Percentiles rank a stretch among this genome's conserved stretches.
These are phyloP conservation scores for Mycena metata DNA, from an alignment of 768 basidiomycete genomes.

Conservation along the genomic window DNA sequence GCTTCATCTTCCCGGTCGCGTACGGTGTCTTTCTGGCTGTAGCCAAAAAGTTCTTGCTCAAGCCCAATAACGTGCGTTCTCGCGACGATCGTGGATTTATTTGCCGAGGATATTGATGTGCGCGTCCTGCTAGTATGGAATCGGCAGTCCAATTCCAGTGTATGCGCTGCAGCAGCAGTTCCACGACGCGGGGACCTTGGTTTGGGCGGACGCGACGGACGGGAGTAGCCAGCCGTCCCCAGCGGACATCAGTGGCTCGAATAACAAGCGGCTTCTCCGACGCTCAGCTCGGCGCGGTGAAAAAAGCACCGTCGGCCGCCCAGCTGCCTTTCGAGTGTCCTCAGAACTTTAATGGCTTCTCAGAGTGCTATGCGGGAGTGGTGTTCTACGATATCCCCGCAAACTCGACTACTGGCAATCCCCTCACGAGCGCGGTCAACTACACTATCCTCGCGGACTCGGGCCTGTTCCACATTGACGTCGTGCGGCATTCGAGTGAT, in stretches of 20 bases:
- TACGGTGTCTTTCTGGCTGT: constrained; percentile 77
- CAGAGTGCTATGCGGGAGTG: constrained; percentile 78
- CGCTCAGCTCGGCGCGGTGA: constrained; percentile 62
- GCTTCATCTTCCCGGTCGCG: constrained; percentile 73
- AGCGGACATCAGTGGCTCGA: constrained; percentile 68
- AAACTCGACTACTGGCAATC: constrained; percentile 38
- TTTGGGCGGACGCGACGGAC: constrained; percentile 80
- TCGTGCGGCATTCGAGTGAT: constrained; percentile 74
- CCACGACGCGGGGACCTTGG: constrained; percentile 58
- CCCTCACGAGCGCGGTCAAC: constrained; percentile 51
- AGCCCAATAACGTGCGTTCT: constrained; percentile 70
- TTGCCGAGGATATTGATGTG: not conserved
- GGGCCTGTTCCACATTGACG: constrained; percentile 75
- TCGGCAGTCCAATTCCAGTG: constrained; percentile 70
- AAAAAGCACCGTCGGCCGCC: constrained; percentile 58
- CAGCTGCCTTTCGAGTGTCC: constrained; percentile 73
- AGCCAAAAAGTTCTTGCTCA: constrained; percentile 71
- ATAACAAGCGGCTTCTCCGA: constrained; percentile 67
- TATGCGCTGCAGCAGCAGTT: constrained; percentile 62
- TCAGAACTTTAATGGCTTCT: constrained; percentile 79
- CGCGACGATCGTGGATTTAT: not conserved
- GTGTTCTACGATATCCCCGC: constrained; percentile 71
- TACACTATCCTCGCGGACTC: constrained; percentile 81
- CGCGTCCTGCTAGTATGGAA: constrained; percentile 71
- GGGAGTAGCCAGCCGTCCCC: constrained; percentile 68